Percentiles rank a stretch among this genome's conserved stretches.
These are phyloP conservation scores for Bryoglossum gracile DNA, from an alignment of 495 filamentous ascomycete species.

Conservation along the genomic window DNA sequence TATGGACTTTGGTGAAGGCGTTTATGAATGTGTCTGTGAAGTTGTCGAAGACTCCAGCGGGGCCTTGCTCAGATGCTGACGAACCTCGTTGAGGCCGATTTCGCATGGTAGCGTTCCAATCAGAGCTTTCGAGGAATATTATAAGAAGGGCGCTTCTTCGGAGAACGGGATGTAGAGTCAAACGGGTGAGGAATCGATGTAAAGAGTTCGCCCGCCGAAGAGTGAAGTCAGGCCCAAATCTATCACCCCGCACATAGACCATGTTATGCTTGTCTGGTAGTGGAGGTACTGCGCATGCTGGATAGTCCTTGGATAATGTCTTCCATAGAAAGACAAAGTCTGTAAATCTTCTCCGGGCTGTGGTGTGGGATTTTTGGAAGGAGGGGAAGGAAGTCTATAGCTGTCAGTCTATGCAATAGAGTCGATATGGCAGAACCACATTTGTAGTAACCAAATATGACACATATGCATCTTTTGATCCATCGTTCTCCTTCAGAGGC, in stretches of 20 bases:
- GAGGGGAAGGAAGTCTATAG: slow-evolving; percentile 82
- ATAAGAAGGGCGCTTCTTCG: slow-evolving; percentile 75
- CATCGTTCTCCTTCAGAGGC: slow-evolving; percentile 88
- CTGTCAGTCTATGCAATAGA: slow-evolving; percentile 1
- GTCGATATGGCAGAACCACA: slow-evolving; percentile 42
- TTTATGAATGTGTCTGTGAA: slow-evolving; percentile 97
- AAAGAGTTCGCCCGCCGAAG: slow-evolving; percentile 80
- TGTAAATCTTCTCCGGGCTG: slow-evolving; percentile 84
- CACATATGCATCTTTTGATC: slow-evolving; percentile 95
- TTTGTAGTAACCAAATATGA: slow-evolving; percentile 90
- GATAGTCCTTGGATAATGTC: slow-evolving; percentile 75
- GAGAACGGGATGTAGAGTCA: slow-evolving; percentile 82
- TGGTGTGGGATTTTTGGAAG: slow-evolving; percentile 71
- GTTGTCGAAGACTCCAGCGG: slow-evolving; percentile 75
- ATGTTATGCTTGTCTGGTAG: slow-evolving; percentile 98
- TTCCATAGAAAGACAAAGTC: slow-evolving; percentile 98
- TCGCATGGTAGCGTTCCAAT: slow-evolving; percentile 96
- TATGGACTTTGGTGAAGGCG: slow-evolving; percentile 92
- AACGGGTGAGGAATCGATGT: slow-evolving; percentile 81
- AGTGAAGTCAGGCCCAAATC: slow-evolving; percentile 94
- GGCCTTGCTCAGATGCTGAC: slow-evolving; percentile 43
- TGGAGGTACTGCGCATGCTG: slow-evolving; percentile 86
- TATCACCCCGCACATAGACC: slow-evolving; percentile 93
- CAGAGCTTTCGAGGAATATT: slow-evolving; percentile 81
- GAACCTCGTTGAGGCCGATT: slow-evolving; percentile 57